These are phyloP conservation scores for Colletotrichum gigasporum DNA, from an alignment of 2,329 filamentous ascomycete species.

Conservation along the genomic window DNA sequence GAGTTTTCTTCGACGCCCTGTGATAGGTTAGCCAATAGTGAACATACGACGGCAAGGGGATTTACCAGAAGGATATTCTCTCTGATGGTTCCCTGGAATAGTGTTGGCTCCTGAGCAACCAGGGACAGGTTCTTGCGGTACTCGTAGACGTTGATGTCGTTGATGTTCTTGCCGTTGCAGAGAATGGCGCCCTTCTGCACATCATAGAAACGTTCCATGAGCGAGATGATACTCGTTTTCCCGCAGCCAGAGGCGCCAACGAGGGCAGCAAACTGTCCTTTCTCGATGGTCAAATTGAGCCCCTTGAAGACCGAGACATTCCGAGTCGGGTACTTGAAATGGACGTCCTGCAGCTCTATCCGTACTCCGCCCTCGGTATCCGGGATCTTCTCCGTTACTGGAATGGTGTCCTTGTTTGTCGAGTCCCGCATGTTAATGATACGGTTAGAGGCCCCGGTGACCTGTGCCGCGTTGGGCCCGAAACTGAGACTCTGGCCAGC, in stretches of 20 bases:
- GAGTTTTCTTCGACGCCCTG: slow-evolving; percentile 66
- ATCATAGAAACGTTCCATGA: slow-evolving; percentile 78
- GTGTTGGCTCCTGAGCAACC: slow-evolving; percentile 78
- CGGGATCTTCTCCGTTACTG: slow-evolving; percentile 48
- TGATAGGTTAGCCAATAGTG: no score
- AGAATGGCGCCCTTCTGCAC: slow-evolving; percentile 70
- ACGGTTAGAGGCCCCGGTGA: slow-evolving; percentile 66
- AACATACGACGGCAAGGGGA: no score
- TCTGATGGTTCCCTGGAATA: slow-evolving; percentile 72
- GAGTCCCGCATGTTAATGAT: slow-evolving; percentile 63
- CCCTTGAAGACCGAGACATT: slow-evolving; percentile 66
- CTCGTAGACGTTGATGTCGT: slow-evolving; percentile 63
- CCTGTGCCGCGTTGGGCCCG: slow-evolving; percentile 70
- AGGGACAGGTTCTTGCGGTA: slow-evolving; percentile 75
- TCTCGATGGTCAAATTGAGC: slow-evolving; percentile 71
- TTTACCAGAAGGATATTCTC: slow-evolving; percentile 77
- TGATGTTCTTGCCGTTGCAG: slow-evolving; percentile 70
- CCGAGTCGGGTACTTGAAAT: slow-evolving; percentile 70
- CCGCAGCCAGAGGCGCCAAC: slow-evolving; percentile 77
- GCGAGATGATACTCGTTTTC: slow-evolving; percentile 76
- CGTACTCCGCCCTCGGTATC: slow-evolving; percentile 59
- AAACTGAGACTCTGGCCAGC: slow-evolving; percentile 75
- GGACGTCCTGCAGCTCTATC: slow-evolving; percentile 64
- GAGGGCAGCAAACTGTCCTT: slow-evolving; percentile 75
- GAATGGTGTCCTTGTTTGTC: slow-evolving; percentile 44